Percentiles rank a stretch among this genome's conserved stretches.
Conservation (phyloP, 495 filamentous ascomycete genomes). For the Tuber brumale region DNA sequence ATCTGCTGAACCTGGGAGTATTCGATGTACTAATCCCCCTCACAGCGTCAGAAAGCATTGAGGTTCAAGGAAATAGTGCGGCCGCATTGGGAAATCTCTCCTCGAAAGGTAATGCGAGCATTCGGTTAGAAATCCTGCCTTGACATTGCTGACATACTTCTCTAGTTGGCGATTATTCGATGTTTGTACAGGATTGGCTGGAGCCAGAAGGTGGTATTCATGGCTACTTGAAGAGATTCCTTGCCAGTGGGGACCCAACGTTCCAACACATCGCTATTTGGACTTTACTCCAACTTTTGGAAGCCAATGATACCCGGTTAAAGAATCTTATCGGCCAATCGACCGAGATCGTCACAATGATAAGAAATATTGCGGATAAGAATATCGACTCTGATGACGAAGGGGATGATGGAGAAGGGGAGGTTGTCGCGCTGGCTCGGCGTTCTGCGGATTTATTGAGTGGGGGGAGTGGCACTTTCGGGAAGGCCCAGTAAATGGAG, state of each 20-base stretch:
- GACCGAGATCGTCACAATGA: slow-evolving; percentile 81
- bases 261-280: slow-evolving; percentile 99
- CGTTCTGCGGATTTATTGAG: slow-evolving; percentile 74
- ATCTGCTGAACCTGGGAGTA: slow-evolving; percentile 85
- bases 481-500: slow-evolving; percentile 27
- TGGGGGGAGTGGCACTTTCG: slow-evolving; percentile 20
- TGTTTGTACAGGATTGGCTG: slow-evolving; percentile 89
- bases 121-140: slow-evolving; percentile 15
- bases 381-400: slow-evolving; percentile 87
- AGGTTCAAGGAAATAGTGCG: slow-evolving; percentile 97
- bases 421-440: slow-evolving; percentile 85
- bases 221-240: slow-evolving; percentile 86
- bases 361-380: slow-evolving; percentile 80
- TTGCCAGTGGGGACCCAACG: slow-evolving; percentile 87
- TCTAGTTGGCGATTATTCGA: slow-evolving; percentile 87
- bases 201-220: slow-evolving; percentile 91
- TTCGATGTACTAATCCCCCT: slow-evolving; percentile 95
- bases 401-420: slow-evolving; percentile 72
- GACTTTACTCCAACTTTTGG: slow-evolving; percentile 90
- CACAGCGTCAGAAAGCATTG: slow-evolving; percentile 89
- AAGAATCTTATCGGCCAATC: slow-evolving; percentile 79
- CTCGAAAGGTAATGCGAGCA: slow-evolving; percentile 68
- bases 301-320: slow-evolving; percentile 82
- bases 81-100: slow-evolving; percentile 92
- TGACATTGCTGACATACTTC: slow-evolving; percentile 24